A percentile compares a stretch with the other conserved stretches of the same genome.
phyloP scores from a whole-genome alignment of 108 stramenopile species.

The Nannochloropsis salina region DNA sequence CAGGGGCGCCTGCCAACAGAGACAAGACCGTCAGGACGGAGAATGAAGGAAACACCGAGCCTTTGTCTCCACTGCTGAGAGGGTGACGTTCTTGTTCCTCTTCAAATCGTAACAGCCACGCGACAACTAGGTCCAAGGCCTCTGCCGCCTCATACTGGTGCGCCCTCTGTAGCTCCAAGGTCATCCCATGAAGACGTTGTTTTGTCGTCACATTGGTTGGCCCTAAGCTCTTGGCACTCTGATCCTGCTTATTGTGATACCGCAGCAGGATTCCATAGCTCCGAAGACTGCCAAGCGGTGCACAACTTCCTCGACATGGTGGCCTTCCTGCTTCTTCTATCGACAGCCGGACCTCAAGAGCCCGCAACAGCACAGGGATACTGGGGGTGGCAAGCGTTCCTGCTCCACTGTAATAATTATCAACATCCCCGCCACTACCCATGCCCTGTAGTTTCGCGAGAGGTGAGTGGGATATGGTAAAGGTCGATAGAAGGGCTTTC shows the following conservation, averaged over 20 bases:
- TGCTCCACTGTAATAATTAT: background rate
- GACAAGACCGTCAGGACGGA: background rate
- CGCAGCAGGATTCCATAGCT: background rate
- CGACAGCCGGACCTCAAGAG: background rate
- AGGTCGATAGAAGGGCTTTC: no score
- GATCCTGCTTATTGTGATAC: background rate
- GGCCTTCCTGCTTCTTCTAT: background rate
- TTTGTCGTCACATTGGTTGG: background rate
- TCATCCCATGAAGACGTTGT: background rate
- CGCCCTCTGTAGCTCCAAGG: background rate
- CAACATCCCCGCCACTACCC: background rate
- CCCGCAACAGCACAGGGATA: background rate
- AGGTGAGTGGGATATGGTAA: background rate
- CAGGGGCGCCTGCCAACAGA: background rate
- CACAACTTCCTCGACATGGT: background rate
- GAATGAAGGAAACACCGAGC: background rate
- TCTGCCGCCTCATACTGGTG: background rate
- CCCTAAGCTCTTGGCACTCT: background rate
- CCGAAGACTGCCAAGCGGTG: background rate
- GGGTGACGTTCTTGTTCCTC: background rate
- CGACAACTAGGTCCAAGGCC: background rate
- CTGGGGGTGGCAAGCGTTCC: background rate
- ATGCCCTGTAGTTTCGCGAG: background rate
- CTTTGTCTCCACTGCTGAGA: background rate
- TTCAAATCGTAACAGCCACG: background rate